Conservation (phyloP, 108 stramenopile genomes). For the Stephanodiscus minutulus region DNA sequence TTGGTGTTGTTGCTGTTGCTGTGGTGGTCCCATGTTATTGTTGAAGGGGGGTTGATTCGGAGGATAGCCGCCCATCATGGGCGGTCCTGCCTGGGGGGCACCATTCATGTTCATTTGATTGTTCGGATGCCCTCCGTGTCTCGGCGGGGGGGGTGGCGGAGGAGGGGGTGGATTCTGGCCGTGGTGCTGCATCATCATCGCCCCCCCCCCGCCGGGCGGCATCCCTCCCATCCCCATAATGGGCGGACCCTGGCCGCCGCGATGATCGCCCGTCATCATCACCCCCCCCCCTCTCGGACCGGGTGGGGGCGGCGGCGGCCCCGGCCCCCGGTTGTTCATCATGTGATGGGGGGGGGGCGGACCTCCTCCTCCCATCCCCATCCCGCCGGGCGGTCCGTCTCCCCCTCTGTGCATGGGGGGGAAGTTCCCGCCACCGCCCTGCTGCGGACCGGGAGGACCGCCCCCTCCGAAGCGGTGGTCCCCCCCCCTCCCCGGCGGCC, state of each 20-base stretch:
- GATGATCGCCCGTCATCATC: not conserved
- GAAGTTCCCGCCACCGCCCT: not conserved
- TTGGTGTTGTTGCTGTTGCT: constrained; percentile 18
- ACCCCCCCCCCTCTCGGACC: not conserved
- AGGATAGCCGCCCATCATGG: constrained; percentile 11
- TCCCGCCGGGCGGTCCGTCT: no score
- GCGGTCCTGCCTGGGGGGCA: not conserved
- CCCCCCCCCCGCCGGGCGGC: not conserved
- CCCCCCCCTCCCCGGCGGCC: not conserved
- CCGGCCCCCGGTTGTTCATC: not conserved
- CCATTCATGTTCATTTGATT: not conserved
- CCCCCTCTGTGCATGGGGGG: not conserved
- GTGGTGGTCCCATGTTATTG: not conserved
- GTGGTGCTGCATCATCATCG: not conserved
- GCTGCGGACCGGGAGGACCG: not conserved
- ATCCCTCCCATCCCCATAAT: not conserved
- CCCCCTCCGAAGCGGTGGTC: no score
- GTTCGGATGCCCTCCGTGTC: not conserved
- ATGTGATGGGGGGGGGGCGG: not conserved
- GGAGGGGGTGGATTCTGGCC: constrained; percentile 1
- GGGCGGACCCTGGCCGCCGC: not conserved
- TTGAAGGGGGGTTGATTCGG: constrained; percentile 1
- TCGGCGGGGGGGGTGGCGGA: not conserved
- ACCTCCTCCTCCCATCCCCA: not conserved
- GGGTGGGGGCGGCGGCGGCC: not conserved